Evolutionary conservation across 805 yeast species (phyloP).

Genomic region (Cephaloascus fragrans): DNA sequence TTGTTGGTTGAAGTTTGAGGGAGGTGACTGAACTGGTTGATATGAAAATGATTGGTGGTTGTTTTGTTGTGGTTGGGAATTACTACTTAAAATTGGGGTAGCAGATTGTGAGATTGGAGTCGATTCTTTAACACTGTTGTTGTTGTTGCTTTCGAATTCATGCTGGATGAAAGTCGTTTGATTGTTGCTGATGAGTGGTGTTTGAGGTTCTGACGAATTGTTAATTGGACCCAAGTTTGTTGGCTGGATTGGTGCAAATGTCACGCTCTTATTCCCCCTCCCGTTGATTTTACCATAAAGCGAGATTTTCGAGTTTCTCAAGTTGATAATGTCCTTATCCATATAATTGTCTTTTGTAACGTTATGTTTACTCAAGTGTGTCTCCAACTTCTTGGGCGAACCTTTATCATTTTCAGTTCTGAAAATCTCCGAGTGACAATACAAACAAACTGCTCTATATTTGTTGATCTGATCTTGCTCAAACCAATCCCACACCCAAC

Average conservation of each 20-base stretch:
- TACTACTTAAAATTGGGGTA: too few species aligned
- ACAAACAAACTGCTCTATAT: slow-evolving; percentile 9
- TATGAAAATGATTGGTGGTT: not conserved
- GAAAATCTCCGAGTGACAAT: slow-evolving; percentile 9
- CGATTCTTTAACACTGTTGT: not conserved
- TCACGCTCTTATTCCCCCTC: not conserved
- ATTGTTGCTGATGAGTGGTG: not conserved
- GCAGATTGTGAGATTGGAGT: not conserved
- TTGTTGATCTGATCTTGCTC: slow-evolving; percentile 10
- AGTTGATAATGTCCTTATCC: not conserved
- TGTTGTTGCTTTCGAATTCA: not conserved
- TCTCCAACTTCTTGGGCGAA: slow-evolving; percentile 9
- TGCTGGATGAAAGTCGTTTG: not conserved
- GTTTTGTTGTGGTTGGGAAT: not conserved
- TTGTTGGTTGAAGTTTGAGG: too few species aligned
- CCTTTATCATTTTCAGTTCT: slow-evolving; percentile 10
- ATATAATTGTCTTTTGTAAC: slow-evolving; percentile 7
- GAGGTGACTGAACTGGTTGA: not conserved
- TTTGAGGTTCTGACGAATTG: not conserved
- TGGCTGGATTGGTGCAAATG: not conserved
- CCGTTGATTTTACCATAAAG: slow-evolving; percentile 2
- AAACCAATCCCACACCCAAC: slow-evolving; percentile 12
- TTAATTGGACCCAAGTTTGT: not conserved
- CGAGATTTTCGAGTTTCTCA: slow-evolving; percentile 5
- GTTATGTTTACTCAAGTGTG: slow-evolving; percentile 10